Percentiles rank a stretch among this genome's conserved stretches.
Conservation (phyloP, 345 rosid genomes). For the Corchorus olitorius region DNA sequence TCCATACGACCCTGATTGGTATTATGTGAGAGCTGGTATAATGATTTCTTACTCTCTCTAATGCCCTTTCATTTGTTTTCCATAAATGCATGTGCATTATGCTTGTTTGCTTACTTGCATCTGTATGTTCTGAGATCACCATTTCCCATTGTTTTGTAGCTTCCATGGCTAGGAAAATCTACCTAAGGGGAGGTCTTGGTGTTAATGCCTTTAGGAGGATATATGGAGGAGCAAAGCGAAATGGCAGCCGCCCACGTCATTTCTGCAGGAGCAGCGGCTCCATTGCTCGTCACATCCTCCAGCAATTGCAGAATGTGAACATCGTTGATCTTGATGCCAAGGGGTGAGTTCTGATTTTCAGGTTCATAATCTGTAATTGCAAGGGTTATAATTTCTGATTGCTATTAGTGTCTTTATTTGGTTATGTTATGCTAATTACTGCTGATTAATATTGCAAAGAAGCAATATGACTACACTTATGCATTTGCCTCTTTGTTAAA, state of each 20-base stretch:
- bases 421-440: not conserved
- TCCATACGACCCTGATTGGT: constrained; percentile 92
- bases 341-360: not conserved
- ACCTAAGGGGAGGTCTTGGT: constrained; percentile 89
- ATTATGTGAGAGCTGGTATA: constrained; percentile 74
- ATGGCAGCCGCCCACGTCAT: constrained; percentile 21
- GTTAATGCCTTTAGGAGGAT: constrained; percentile 83
- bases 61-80: not conserved
- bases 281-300: constrained; percentile 52
- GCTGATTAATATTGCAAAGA: not conserved
- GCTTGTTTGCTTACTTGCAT: not conserved
- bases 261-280: constrained; percentile 93
- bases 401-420: not conserved
- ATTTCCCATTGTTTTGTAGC: constrained; percentile 39
- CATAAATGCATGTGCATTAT: not conserved
- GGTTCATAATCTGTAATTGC: not conserved
- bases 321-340: constrained; percentile 14
- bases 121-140: not conserved
- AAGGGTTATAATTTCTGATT: not conserved
- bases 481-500: not conserved
- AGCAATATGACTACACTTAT: not conserved
- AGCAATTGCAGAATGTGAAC: constrained; percentile 23
- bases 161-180: constrained; percentile 91
- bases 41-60: not conserved
- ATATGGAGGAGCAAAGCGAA: constrained; percentile 30